These are phyloP conservation scores for Camelina neglecta DNA, from an alignment of 345 rosid species.

Conservation along the genomic window DNA sequence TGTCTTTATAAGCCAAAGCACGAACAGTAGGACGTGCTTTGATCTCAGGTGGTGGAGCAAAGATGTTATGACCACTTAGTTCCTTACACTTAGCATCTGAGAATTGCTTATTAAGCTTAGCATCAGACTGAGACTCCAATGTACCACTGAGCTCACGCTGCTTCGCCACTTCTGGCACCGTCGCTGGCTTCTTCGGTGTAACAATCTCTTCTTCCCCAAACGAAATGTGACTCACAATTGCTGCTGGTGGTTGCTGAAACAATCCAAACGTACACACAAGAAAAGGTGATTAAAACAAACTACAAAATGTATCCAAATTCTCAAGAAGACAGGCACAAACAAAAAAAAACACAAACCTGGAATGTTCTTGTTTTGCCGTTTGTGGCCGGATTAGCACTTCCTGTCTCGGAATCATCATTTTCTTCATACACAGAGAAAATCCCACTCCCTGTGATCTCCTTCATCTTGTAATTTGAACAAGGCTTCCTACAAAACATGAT, in stretches of 20 bases:
- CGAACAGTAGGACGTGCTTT: slow-evolving; percentile 74
- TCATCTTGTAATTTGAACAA: slow-evolving; percentile 90
- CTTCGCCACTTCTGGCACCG: slow-evolving; percentile 85
- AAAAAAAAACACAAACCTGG: slow-evolving; percentile 58
- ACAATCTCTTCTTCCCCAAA: slow-evolving; percentile 78
- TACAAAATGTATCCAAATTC: neutral
- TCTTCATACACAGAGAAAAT: slow-evolving; percentile 75
- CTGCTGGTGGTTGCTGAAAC: slow-evolving; percentile 77
- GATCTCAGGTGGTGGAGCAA: slow-evolving; percentile 97
- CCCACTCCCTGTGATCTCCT: slow-evolving; percentile 94
- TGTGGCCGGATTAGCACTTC: slow-evolving; percentile 54
- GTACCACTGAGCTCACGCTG: slow-evolving; percentile 94
- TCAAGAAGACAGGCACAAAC: neutral
- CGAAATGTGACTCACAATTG: slow-evolving; percentile 84
- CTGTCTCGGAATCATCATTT: slow-evolving; percentile 55
- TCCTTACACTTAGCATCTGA: slow-evolving; percentile 90
- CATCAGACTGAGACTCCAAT: slow-evolving; percentile 58
- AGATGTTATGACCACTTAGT: slow-evolving; percentile 91
- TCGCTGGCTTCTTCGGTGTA: slow-evolving; percentile 72
- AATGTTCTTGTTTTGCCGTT: slow-evolving; percentile 67
- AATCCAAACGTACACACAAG: neutral
- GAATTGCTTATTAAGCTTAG: slow-evolving; percentile 75
- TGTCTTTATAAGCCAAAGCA: slow-evolving; percentile 73
- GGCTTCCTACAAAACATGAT: slow-evolving; percentile 62
- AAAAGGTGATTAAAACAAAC: neutral